Evolutionary conservation across 805 yeast genomes (phyloP), one percentile per base, ranked within the genome.

Genomic region (Saccharomycopsis selenospora): DNA sequence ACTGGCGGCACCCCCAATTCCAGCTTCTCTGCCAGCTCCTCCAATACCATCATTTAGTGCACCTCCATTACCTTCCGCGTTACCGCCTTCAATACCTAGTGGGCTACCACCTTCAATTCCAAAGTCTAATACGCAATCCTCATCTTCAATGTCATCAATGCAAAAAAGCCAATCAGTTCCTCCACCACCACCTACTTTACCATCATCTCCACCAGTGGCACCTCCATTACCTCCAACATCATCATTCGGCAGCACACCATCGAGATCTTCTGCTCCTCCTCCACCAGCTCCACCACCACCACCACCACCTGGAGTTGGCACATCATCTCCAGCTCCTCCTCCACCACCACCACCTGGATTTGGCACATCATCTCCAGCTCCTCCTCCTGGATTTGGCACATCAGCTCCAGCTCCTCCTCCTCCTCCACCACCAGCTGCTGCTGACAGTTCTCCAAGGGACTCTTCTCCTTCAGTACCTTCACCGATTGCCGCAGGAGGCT

Each of bases 401-500:
- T 56, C 66, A 24, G 55, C 61, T 11, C 48, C 56, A 22, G 24
- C 42, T 20, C 45, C 59, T 10, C 51, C 59, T 4, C 40, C 58
- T 20, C 61, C 71, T 3, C 57, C 67, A 5, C 54, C 62, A 4
- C 54, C 61, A 36, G 29, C 55, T 17, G 52, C 58, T 45, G 51
- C 59, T 13, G 53, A 55, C 13, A 14, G 14, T 33, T 7, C 30
- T 23, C 13, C 29, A 24, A 4, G 36, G 40, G 4, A 27, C 18
- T 24, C 51, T 20, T n/a, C 10, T 24, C 20, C 57, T 26, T 26
- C 50, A 48, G 14, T 54, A 24, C 56, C 54, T 13, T 42, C 56
- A 20, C 57, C 56, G 5, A 57, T 59, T 11, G 51, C 63, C 3
- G 65, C 63, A 26, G 77, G 77, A 1, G 73, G 69, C 0, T 59